Conservation (phyloP, 345 rosid species). For the Populus euphratica region DNA sequence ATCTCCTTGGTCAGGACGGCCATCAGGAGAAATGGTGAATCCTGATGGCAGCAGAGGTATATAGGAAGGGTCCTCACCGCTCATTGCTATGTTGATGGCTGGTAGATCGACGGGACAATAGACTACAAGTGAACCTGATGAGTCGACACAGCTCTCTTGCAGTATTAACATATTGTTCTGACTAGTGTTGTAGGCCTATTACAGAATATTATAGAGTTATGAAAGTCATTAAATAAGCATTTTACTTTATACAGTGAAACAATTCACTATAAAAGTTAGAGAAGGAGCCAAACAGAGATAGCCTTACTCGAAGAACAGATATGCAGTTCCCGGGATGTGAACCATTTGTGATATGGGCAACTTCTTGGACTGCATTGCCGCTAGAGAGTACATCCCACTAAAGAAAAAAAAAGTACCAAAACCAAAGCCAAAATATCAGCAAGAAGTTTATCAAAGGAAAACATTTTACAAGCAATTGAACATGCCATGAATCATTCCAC, state of each 20-base stretch:
- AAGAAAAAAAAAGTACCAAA: slow-evolving; percentile 3
- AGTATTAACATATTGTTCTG: slow-evolving; percentile 90
- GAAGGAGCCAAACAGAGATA: background rate
- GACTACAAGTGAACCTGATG: slow-evolving; percentile 74
- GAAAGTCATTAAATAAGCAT: background rate
- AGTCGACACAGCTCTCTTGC: slow-evolving; percentile 90
- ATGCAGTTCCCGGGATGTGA: slow-evolving; percentile 90
- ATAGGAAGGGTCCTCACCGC: slow-evolving; percentile 85
- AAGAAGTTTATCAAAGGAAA: background rate
- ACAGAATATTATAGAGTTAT: background rate
- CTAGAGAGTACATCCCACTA: slow-evolving; percentile 98
- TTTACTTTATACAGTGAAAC: background rate
- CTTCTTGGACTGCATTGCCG: slow-evolving; percentile 83
- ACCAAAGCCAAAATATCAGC: slow-evolving; percentile 10
- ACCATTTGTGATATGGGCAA: slow-evolving; percentile 88
- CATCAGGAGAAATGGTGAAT: slow-evolving; percentile 72
- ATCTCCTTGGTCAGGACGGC: slow-evolving; percentile 43
- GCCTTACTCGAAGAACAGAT: slow-evolving; percentile 81
- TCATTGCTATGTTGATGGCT: slow-evolving; percentile 83
- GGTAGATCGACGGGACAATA: slow-evolving; percentile 87
- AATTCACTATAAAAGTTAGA: background rate
- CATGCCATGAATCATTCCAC: background rate
- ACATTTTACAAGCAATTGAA: background rate
- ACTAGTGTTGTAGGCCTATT: slow-evolving; percentile 66
- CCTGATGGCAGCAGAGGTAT: slow-evolving; percentile 94